Conservation (phyloP, 2,329 filamentous ascomycete species). For the Decorospora gaudefroyi region DNA sequence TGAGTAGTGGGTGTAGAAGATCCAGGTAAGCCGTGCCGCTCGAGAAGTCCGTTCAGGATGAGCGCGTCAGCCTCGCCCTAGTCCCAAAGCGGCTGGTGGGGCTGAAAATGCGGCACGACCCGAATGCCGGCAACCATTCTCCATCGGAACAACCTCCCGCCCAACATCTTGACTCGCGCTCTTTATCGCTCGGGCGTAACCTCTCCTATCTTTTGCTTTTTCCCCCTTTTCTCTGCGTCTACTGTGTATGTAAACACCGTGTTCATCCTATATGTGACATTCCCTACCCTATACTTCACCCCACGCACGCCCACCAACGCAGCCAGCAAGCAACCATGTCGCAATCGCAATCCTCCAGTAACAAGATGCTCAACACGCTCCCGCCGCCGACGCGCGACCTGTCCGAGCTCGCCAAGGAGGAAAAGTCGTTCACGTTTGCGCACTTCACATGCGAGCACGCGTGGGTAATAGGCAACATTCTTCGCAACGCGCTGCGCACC, state of each 20-base stretch:
- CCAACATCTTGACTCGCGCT: slow-evolving; percentile 4
- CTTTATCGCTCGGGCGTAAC: slow-evolving; percentile 5
- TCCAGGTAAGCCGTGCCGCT: too few relatives aligned
- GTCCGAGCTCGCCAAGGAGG: slow-evolving; percentile 48
- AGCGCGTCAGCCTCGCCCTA: slow-evolving; percentile 4
- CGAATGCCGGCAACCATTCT: slow-evolving; percentile 5
- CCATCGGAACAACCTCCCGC: slow-evolving; percentile 2
- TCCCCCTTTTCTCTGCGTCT: too few relatives aligned
- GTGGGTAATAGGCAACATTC: slow-evolving; percentile 66
- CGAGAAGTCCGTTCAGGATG: too few relatives aligned
- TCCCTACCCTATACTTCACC: slow-evolving; percentile 11
- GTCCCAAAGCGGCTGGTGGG: slow-evolving; percentile 12
- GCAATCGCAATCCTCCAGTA: slow-evolving; percentile 1
- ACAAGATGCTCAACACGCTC: slow-evolving; percentile 30
- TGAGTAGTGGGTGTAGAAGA: too few relatives aligned
- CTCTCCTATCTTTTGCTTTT: slow-evolving; percentile 8
- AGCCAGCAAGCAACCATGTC: too few relatives aligned
- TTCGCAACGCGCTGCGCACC: slow-evolving; percentile 65
- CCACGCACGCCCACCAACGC: not conserved
- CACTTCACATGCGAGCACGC: slow-evolving; percentile 68
- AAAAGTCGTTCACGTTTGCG: slow-evolving; percentile 52
- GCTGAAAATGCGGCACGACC: slow-evolving; percentile 16
- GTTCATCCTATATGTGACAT: slow-evolving; percentile 8
- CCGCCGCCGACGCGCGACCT: slow-evolving; percentile 47
- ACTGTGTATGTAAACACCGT: slow-evolving; percentile 4